Base-by-base conservation (phyloP, 331 rosid species). In the Spiraea crenata region DNA sequence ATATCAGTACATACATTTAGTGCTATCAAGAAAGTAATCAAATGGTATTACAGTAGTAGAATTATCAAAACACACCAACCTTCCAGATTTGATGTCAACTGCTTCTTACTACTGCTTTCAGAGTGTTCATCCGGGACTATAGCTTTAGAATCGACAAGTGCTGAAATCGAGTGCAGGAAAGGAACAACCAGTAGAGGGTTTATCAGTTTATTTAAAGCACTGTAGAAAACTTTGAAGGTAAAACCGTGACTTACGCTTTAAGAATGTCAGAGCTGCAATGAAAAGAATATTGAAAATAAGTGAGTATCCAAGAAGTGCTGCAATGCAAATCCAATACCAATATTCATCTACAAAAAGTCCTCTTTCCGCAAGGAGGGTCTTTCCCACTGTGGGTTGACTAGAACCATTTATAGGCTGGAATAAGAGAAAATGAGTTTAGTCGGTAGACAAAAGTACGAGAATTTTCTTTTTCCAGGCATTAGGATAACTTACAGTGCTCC, bases 61-160 rank as follows among this genome's bases (percentile, higher is more conserved):
- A 34, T 13, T 65, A 47, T 14, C 45, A 31, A 13, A 65, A 34
- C 6, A 15, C 34, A 47, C 15, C 57, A 48, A 80, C 68, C 84
- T 74, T 72, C 76, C 15, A 69, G 44, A 68, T 39, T 44, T 31
- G 79, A 73, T 65, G 46, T 17, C 45, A 39, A 12, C 31, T 13
- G 57, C 16, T 17, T 57, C 67, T 57, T 67, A 14, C 57, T 65
- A 57, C 48, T 74, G 71, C 69, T 78, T 49, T 81, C 80, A 59
- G 66, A 47, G 19, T 46, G 76, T 34, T 83, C 83, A 13, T 73
- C 81, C 39, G 14, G 38, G 37, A 72, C 71, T 34, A 78, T 67
- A 37, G 88, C 78, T 77, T 85, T 87, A 49, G 82, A 72, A 77
- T 73, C 84, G 20, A 79, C 69, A 0, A 84, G 64, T 35, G 88